Evolutionary conservation across 1,139 yeast genomes (phyloP).

Genomic region (Meyerozyma sp.): DNA sequence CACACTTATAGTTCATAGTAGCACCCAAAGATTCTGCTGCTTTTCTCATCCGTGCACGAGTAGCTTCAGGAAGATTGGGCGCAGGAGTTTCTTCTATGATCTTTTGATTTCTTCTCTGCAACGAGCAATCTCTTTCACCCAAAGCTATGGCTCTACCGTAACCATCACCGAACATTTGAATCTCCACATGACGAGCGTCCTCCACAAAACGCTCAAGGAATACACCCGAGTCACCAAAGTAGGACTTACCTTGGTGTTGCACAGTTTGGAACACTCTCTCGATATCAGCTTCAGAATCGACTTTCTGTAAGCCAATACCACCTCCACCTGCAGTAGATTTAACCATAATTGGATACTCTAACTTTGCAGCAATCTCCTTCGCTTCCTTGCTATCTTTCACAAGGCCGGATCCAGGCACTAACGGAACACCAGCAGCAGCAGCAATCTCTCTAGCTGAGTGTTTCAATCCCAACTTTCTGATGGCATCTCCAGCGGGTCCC

Average conservation of each 20-base stretch:
- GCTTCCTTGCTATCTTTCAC: conserved; percentile 72
- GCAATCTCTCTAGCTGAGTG: conserved; percentile 97
- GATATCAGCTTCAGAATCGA: conserved; percentile 73
- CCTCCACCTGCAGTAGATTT: conserved; percentile 99
- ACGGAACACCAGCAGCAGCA: conserved; percentile 78
- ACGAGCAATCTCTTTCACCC: conserved; percentile 96
- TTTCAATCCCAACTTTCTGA: conserved; percentile 83
- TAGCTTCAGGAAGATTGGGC: conserved; percentile 78
- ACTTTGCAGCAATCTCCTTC: conserved; percentile 61
- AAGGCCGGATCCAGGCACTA: conserved; percentile 92
- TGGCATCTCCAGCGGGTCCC: conserved; percentile 93
- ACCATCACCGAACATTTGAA: conserved; percentile 96
- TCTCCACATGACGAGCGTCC: conserved; percentile 92
- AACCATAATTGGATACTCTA: conserved; percentile 91
- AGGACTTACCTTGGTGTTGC: conserved; percentile 87
- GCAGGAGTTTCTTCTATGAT: conserved; percentile 97
- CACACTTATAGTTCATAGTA: conserved; percentile 84
- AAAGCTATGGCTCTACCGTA: conserved; percentile 84
- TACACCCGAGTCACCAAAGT: conserved; percentile 93
- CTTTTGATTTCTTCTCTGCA: conserved; percentile 95
- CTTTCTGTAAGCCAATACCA: conserved; percentile 94
- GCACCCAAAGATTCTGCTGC: conserved; percentile 84
- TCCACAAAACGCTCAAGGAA: conserved; percentile 91
- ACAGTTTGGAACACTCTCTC: conserved; percentile 84
- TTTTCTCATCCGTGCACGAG: conserved; percentile 67